Conservation (phyloP, 805 yeast genomes). For the Suhomyces xylopsoci region DNA sequence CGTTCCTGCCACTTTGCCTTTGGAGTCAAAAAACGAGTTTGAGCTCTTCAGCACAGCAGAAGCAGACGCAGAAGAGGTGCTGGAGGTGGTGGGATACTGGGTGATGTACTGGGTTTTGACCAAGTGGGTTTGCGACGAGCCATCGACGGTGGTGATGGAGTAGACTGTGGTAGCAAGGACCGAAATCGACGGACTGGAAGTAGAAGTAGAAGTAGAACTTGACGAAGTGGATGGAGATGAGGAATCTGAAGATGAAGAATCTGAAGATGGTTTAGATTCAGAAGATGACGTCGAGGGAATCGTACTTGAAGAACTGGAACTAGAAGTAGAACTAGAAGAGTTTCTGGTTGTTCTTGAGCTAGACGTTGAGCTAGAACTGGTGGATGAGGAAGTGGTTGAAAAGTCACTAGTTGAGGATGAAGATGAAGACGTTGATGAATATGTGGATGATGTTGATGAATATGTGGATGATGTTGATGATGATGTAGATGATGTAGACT, state of each 20-base stretch:
- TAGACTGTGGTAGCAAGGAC: slow-evolving; percentile 17
- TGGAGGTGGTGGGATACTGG: slow-evolving; percentile 9
- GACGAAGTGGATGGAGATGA: slow-evolving; percentile 6
- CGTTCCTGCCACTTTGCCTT: slow-evolving; percentile 83
- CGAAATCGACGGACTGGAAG: slow-evolving; percentile 10
- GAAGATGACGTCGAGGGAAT: slow-evolving; percentile 17
- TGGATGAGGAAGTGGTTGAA: not conserved
- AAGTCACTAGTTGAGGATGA: too few relatives aligned
- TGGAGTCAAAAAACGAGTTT: slow-evolving; percentile 56
- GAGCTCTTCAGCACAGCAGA: not conserved
- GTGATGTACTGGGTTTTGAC: slow-evolving; percentile 23
- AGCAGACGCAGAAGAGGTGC: slow-evolving; percentile 7
- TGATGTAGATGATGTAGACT: not conserved
- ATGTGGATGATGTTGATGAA: not conserved
- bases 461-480: not conserved
- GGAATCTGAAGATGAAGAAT: slow-evolving; percentile 6
- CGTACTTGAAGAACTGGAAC: slow-evolving; percentile 11
- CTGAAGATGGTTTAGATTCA: slow-evolving; percentile 16
- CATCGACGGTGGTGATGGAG: slow-evolving; percentile 20
- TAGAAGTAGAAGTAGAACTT: slow-evolving; percentile 17
- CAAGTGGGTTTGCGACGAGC: slow-evolving; percentile 19
- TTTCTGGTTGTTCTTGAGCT: slow-evolving; percentile 12
- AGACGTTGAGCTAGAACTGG: not conserved
- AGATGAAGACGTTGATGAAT: not conserved
- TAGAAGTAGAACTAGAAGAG: slow-evolving; percentile 4